phyloP scores from a whole-genome alignment of 2,329 filamentous ascomycete species.

The Curvularia spicifera region DNA sequence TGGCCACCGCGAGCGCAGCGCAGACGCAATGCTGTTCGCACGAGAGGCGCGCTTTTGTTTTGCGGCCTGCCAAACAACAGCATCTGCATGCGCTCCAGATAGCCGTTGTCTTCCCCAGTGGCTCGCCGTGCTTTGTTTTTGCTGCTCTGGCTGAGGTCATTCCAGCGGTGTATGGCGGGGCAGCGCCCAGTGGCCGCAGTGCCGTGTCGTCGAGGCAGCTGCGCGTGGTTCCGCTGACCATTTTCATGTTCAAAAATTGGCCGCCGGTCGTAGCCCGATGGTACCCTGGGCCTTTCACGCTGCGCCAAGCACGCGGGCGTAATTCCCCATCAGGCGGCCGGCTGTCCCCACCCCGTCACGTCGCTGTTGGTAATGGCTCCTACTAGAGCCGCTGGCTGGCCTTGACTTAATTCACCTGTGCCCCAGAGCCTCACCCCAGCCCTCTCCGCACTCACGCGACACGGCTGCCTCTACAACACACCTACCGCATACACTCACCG shows the following conservation, averaged over 20 bases:
- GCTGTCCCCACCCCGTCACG: slow-evolving; percentile 16
- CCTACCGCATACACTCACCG: background rate
- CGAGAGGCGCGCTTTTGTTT: background rate
- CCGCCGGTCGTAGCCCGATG: slow-evolving; percentile 19
- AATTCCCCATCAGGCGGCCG: slow-evolving; percentile 17
- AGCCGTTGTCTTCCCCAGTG: background rate
- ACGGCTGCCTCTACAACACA: slow-evolving; percentile 1
- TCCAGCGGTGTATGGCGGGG: background rate
- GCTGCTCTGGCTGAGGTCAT: background rate
- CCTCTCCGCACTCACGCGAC: slow-evolving; percentile 19
- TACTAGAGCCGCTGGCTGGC: slow-evolving; percentile 16
- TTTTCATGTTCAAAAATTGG: slow-evolving; percentile 12
- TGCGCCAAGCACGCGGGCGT: slow-evolving; percentile 16
- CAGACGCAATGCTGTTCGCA: background rate
- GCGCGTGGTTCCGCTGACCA: slow-evolving; percentile 8
- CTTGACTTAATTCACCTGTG: slow-evolving; percentile 21
- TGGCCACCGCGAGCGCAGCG: slow-evolving; percentile 6
- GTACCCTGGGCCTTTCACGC: slow-evolving; percentile 11
- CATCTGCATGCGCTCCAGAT: background rate
- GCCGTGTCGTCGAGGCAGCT: background rate
- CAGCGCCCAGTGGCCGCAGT: background rate
- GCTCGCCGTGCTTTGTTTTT: background rate
- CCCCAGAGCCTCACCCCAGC: slow-evolving; percentile 26
- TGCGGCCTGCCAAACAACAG: background rate
- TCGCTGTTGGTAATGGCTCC: slow-evolving; percentile 21